These are phyloP conservation scores for Beauveria bassiana DNA, from an alignment of 2,329 filamentous ascomycete species.

Conservation along the genomic window DNA sequence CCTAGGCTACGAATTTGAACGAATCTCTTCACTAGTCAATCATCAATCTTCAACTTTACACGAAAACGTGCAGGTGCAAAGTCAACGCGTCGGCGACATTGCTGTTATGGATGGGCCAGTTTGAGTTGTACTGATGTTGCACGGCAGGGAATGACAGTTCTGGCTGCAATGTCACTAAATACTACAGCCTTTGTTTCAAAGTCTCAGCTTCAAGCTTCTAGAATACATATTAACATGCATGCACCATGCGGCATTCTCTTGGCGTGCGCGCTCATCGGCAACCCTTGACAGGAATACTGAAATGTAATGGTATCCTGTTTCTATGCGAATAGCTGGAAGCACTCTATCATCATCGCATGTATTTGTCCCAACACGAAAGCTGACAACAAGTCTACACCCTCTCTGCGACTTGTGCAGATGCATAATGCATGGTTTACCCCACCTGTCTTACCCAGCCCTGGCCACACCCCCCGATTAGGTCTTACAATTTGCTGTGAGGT, in stretches of 20 bases:
- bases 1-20: neutral
- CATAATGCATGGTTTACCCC: neutral
- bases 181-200: neutral
- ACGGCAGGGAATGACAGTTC: neutral
- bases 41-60: neutral
- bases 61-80: too few relatives aligned
- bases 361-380: neutral
- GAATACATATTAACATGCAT: neutral
- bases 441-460: neutral
- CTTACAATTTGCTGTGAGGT: neutral
- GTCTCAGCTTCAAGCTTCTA: neutral
- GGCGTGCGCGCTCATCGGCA: neutral
- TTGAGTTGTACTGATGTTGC: neutral
- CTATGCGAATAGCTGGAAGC: neutral
- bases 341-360: neutral
- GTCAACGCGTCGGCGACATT: too few relatives aligned
- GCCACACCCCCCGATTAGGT: neutral
- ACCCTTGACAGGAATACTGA: neutral
- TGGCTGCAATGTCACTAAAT: neutral
- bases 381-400: neutral
- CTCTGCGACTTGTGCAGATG: neutral
- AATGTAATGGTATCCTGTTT: neutral
- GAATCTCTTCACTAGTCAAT: neutral
- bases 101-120: too few relatives aligned
- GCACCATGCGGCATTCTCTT: neutral